Conservation (phyloP, 768 basidiomycete genomes). For the Postia placenta region DNA sequence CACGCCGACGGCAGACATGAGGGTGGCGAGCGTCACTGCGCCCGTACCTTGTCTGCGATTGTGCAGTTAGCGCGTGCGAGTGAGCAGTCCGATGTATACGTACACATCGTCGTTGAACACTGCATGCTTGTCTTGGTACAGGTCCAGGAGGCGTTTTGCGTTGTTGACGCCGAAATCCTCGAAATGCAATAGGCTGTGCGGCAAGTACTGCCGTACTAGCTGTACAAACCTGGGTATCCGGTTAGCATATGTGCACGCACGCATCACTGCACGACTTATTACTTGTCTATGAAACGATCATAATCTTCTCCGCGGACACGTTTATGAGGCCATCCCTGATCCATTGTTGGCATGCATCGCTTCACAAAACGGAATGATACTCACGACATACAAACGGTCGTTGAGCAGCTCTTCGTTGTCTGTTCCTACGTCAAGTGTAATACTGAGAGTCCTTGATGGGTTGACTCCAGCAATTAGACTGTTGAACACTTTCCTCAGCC, state of each 20-base stretch:
- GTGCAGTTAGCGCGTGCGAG: background rate
- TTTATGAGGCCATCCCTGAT: conserved; percentile 66
- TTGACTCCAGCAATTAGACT: conserved; percentile 64
- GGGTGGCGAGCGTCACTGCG: conserved; percentile 63
- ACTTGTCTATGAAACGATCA: conserved; percentile 74
- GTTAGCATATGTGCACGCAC: background rate
- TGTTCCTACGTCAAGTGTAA: conserved; percentile 76
- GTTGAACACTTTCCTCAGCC: background rate
- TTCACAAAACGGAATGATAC: conserved; percentile 18
- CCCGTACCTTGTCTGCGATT: conserved; percentile 62
- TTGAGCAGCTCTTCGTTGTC: conserved; percentile 58
- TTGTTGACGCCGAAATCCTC: conserved; percentile 83
- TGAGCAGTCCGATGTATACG: conserved; percentile 1
- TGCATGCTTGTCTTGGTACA: conserved; percentile 54
- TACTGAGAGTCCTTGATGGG: conserved; percentile 49
- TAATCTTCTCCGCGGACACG: conserved; percentile 71
- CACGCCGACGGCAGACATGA: conserved; percentile 64
- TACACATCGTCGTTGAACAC: conserved; percentile 86
- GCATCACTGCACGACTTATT: conserved; percentile 5
- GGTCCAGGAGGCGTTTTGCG: conserved; percentile 59
- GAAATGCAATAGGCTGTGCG: conserved; percentile 66
- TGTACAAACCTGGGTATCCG: conserved; percentile 54
- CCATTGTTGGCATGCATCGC: background rate
- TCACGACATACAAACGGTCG: conserved; percentile 61
- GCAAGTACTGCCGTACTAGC: conserved; percentile 66